phyloP scores from a whole-genome alignment of 345 rosid species.

The Psidium guajava region DNA sequence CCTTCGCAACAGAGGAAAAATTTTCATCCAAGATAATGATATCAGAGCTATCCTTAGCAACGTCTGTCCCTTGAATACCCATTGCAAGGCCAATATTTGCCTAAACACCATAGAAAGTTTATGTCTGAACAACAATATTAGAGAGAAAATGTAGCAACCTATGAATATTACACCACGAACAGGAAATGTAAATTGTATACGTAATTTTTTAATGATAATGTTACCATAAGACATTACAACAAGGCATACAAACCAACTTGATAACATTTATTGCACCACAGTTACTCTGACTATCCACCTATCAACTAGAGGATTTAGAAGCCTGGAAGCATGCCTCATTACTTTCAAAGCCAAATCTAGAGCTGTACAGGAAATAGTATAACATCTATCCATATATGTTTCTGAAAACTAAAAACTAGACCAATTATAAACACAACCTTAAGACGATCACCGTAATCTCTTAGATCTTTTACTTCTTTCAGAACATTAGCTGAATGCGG shows the following conservation, averaged over 20 bases:
- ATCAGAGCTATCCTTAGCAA: slow-evolving; percentile 24
- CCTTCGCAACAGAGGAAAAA: slow-evolving; percentile 15
- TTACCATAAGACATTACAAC: not conserved
- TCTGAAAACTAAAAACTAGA: too few relatives aligned
- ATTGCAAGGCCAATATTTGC: slow-evolving; percentile 26
- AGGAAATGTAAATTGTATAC: not conserved
- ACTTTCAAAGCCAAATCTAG: too few relatives aligned
- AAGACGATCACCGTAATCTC: too few relatives aligned
- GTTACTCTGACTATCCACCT: not conserved
- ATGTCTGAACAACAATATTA: not conserved
- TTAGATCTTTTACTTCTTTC: too few relatives aligned
- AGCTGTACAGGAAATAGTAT: too few relatives aligned
- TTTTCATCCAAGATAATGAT: slow-evolving; percentile 18
- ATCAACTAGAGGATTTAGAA: not conserved
- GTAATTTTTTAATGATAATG: not conserved
- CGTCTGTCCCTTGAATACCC: slow-evolving; percentile 27
- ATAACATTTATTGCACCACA: not conserved
- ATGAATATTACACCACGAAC: not conserved
- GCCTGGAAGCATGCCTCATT: not conserved
- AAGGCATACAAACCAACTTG: not conserved
- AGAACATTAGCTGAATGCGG: too few relatives aligned
- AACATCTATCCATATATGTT: too few relatives aligned
- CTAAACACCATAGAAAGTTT: not conserved
- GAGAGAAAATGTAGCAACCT: not conserved
- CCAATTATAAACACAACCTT: too few relatives aligned